Base-by-base conservation (phyloP, 331 rosid species). In the Ulmus americana region DNA sequence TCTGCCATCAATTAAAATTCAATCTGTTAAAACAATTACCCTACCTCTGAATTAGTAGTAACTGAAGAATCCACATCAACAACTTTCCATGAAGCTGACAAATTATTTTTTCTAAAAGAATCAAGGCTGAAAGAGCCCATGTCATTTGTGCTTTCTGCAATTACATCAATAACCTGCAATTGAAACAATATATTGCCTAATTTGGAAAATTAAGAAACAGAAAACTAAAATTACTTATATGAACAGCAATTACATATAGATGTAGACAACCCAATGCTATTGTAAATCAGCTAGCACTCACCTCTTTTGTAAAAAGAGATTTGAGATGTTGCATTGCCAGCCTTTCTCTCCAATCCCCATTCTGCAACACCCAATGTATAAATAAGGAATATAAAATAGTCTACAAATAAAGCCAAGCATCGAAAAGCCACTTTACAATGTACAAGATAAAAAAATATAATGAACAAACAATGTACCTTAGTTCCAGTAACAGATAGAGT, bases 91-190 rank as follows among this genome's bases (percentile, higher is more conserved):
- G 88, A 87, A 61, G 87, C 86, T 16, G 90, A 79, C 72, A 84
- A 71, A 59, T 77, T 86, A 47, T 77, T 82, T 77, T 87, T 87
- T 55, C 80, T 77, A 53, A 85, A 74, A 70, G 71, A 70, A 70
- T 81, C 94, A 71, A 84, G 87, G 81, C 85, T 81, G 65, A 74
- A 59, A 79, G 95, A 86, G 63, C 91, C 95, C 78, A 75, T 66
- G 67, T 84, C 83, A 79, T 83, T 78, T 54, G 88, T 81, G 76
- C 81, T 76, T 74, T 88, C 82, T 38, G 78, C 69, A 67, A 94
- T 78, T 78, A 84, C 83, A 76, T 94, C 91, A 76, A 87, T 72
- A 45, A 79, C 91, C 99, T 94, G 83, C 69, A 65, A 81, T 45
- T 58, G 55, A 63, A 72, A 68, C 62, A 84, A 77, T 70, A 47